phyloP scores from a whole-genome alignment of 352 stramenopile genomes.

The Pythium volutum region DNA sequence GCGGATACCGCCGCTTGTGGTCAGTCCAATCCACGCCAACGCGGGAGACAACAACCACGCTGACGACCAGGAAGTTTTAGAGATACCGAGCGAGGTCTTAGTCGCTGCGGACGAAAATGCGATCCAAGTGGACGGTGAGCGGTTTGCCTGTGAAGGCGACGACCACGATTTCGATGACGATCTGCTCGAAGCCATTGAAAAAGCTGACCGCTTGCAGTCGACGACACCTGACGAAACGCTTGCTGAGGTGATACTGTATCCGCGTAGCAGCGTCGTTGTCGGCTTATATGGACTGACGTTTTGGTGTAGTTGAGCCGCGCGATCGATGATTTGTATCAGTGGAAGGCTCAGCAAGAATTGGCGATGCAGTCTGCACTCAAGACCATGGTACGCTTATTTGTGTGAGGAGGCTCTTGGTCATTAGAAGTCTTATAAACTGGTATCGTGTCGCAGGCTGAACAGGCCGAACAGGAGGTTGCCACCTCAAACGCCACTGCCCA shows the following conservation, averaged over 20 bases:
- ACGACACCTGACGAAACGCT: slow-evolving; percentile 36
- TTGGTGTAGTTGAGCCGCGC: slow-evolving; percentile 38
- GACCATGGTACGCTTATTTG: slow-evolving; percentile 3
- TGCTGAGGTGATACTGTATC: slow-evolving; percentile 26
- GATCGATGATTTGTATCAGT: slow-evolving; percentile 37
- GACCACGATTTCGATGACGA: slow-evolving; percentile 14
- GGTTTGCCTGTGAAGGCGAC: not conserved
- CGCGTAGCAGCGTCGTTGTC: not conserved
- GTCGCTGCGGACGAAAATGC: too few relatives aligned
- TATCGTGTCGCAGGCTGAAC: not conserved
- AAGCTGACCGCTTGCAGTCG: slow-evolving; percentile 21
- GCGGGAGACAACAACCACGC: not conserved
- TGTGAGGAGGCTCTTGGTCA: not conserved
- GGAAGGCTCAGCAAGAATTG: slow-evolving; percentile 36
- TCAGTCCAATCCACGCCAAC: slow-evolving; percentile 35
- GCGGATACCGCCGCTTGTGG: slow-evolving; percentile 38
- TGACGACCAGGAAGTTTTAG: too few relatives aligned
- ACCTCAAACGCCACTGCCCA: not conserved
- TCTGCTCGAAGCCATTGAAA: slow-evolving; percentile 9
- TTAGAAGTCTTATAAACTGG: not conserved
- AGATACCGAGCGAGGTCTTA: too few relatives aligned
- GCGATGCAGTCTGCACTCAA: slow-evolving; percentile 26
- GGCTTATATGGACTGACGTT: too few relatives aligned
- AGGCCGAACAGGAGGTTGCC: not conserved
- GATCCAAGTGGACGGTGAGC: slow-evolving; percentile 2